Conservation (phyloP, 371 early-diverging fungal genomes). For the Dinochytrium kinnereticum region DNA sequence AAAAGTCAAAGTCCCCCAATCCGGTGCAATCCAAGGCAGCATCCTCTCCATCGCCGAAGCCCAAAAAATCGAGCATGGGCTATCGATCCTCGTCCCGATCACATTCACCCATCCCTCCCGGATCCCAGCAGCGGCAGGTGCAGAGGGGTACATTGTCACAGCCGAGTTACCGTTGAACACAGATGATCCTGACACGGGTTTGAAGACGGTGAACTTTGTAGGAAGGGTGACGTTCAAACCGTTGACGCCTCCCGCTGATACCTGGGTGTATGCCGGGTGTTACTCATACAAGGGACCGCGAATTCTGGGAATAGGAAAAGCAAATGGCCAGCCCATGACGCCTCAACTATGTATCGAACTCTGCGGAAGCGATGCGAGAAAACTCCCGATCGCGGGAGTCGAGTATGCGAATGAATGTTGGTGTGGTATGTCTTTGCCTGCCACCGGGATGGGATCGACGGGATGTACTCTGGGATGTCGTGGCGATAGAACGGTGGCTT, state of each 20-base stretch:
- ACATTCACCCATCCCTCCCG: constrained; percentile 6
- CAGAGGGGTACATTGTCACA: neutral
- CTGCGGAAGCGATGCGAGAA: neutral
- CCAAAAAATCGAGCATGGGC: neutral
- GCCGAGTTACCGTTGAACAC: neutral
- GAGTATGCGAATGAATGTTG: constrained; percentile 17
- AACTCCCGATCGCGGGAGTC: neutral
- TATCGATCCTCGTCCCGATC: neutral
- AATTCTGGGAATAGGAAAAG: neutral
- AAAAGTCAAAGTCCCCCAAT: constrained; percentile 1
- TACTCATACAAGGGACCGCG: neutral
- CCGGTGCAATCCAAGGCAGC: neutral
- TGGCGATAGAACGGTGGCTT: neutral
- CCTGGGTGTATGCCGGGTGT: neutral
- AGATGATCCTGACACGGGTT: neutral
- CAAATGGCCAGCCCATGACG: constrained; percentile 1
- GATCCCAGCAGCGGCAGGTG: neutral
- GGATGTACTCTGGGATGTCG: neutral
- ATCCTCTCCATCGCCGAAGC: neutral
- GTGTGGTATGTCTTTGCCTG: constrained; percentile 2
- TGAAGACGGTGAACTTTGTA: neutral
- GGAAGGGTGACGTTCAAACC: neutral
- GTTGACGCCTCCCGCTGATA: neutral
- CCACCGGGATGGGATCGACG: neutral
- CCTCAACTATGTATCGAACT: neutral